These are phyloP conservation scores for Diospyros lotus DNA, from an alignment of 148 eudicot genomes.

Conservation along the genomic window DNA sequence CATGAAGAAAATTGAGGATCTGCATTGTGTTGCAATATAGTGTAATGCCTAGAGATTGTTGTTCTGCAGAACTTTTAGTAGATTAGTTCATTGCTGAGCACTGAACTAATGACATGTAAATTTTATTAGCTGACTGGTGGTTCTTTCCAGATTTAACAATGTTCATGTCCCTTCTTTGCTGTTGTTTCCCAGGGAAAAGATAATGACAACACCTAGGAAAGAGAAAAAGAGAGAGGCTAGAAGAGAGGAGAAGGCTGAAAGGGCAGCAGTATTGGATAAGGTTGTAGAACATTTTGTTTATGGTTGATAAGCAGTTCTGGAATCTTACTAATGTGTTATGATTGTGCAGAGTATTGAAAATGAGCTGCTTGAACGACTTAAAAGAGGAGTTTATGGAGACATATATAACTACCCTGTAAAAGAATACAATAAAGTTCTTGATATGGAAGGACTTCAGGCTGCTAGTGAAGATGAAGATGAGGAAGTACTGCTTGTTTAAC, in stretches of 20 bases:
- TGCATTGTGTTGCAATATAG: neutral
- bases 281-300: constrained; percentile 22
- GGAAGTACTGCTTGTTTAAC: constrained; percentile 25
- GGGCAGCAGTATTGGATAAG: constrained; percentile 68
- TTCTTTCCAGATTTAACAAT: neutral
- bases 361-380: constrained; percentile 79
- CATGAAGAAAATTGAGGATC: neutral
- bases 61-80: neutral
- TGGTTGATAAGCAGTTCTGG: neutral
- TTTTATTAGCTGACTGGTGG: no score
- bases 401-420: constrained; percentile 52
- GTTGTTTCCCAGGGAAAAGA: constrained; percentile 59
- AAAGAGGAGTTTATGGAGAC: constrained; percentile 58
- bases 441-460: constrained; percentile 19
- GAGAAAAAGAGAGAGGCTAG: constrained; percentile 70
- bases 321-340: constrained; percentile 3
- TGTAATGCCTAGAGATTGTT: neutral
- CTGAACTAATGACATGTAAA: no score
- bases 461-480: constrained; percentile 53
- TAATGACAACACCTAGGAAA: constrained; percentile 77
- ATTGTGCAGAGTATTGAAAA: constrained; percentile 73
- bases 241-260: constrained; percentile 82
- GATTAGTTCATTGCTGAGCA: neutral
- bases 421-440: constrained; percentile 41
- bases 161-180: neutral